Base-by-base conservation (phyloP, 345 rosid species). In the Passiflora organensis region DNA sequence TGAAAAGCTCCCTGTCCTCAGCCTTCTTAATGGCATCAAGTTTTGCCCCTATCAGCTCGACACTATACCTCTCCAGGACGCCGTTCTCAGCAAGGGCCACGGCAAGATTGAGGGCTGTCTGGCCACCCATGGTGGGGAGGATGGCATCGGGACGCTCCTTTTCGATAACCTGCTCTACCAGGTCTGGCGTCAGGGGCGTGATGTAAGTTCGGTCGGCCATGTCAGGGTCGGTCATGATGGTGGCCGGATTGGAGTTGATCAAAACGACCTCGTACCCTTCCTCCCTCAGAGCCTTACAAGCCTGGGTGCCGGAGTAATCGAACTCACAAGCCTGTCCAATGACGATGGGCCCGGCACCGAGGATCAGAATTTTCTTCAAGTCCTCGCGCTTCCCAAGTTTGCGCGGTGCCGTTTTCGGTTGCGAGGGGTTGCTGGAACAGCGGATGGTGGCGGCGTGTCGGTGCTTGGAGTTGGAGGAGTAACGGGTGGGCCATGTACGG, bases 311-410 rank as follows among this genome's bases (percentile, higher is more conserved):
- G 0, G 99, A 93, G 72, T 93, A 93, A 65, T 93, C 99, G 59
- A 93, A 93, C 73, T 93, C 99, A 43, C 99, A 93, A 2, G 96
- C 96, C 62, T 93, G 99, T 3, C 99, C 99, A 32, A 93, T 93
- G 61, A 93, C 99, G 24, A 93, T 93, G 1, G 99, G 96, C 2
- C 99, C 99, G 13, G 99, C 99, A 0, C 99, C 99, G 17, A 86
- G 89, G 37, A 93, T 93, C 76, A 93, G 52, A 32, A 89, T 93
- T 71, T 86, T 93, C 81, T 85, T 93, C 71, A 93, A 64, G 69
- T 91, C 95, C 15, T 83, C 85, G 44, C 97, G 65, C 50, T 83
- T 91, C 37, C 89, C 83, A 4, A 64, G 20, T 9, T 61, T 65
- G 1, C 51, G 60, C 11, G 47, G 6, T 20, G 37, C 52, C 16